Conservation (phyloP, 805 yeast genomes). For the Saccharomycopsis oosterbeekiorum region DNA sequence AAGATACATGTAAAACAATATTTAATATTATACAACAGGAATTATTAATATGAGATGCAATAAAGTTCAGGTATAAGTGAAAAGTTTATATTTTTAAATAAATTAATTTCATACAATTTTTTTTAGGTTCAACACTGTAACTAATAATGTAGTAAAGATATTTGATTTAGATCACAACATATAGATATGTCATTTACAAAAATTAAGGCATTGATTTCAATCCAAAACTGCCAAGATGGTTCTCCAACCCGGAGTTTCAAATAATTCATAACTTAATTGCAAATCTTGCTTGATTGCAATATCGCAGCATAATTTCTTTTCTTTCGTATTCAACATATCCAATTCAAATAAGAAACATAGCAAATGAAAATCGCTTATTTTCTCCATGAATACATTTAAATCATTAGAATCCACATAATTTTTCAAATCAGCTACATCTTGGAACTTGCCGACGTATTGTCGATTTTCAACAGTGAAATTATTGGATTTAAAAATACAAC, state of each 20-base stretch:
- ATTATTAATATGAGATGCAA: not conserved
- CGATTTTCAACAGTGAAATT: conserved; percentile 75
- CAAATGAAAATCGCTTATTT: conserved; percentile 67
- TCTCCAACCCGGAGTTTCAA: conserved; percentile 74
- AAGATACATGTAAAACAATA: not conserved
- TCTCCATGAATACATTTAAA: conserved; percentile 27
- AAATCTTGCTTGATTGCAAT: conserved; percentile 35
- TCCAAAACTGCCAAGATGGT: conserved; percentile 42
- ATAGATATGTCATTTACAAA: too few species aligned
- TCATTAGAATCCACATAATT: conserved; percentile 21
- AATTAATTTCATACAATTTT: too few species aligned
- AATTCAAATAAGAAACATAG: conserved; percentile 46
- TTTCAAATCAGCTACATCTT: conserved; percentile 45
- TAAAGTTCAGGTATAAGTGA: too few species aligned
- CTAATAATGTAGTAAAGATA: not conserved
- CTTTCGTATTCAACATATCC: conserved; percentile 49
- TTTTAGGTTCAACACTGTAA: too few species aligned
- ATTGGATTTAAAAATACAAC: conserved; percentile 38
- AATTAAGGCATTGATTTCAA: not conserved
- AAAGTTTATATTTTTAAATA: not conserved
- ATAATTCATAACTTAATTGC: conserved; percentile 39
- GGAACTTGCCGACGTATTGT: conserved; percentile 62
- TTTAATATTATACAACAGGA: not conserved
- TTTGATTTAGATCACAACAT: not conserved
- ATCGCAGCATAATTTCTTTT: conserved; percentile 38